Conservation (phyloP, 257 asterid genomes). For the Striga asiatica region DNA sequence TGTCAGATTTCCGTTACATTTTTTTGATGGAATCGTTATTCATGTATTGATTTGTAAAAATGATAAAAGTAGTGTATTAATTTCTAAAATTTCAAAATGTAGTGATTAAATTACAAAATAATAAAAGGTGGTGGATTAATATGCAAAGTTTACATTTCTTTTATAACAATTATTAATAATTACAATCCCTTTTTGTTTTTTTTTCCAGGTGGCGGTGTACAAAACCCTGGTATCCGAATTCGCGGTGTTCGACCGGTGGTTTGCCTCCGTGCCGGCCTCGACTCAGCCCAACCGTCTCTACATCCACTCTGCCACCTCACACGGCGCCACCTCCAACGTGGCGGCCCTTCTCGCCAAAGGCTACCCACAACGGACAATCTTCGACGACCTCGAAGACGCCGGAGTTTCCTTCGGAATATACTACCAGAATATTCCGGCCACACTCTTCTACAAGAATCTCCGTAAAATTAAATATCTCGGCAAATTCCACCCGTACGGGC, state of each 20-base stretch:
- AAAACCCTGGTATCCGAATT: constrained; percentile 59
- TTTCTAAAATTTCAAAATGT: too few relatives aligned
- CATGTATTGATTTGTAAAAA: too few relatives aligned
- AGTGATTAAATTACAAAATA: too few relatives aligned
- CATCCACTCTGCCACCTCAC: constrained; percentile 88
- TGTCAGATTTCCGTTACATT: too few relatives aligned
- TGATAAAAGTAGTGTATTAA: too few relatives aligned
- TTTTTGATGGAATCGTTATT: too few relatives aligned
- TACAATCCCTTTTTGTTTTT: not conserved
- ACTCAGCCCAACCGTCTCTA: constrained; percentile 87
- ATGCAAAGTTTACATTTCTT: too few relatives aligned
- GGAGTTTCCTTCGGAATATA: constrained; percentile 58
- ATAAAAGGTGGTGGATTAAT: too few relatives aligned
- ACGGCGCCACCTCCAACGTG: constrained; percentile 76
- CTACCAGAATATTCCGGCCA: constrained; percentile 72
- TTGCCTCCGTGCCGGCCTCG: constrained; percentile 86
- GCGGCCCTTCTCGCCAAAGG: constrained; percentile 45
- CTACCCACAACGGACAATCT: constrained; percentile 75
- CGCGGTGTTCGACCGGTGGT: constrained; percentile 88
- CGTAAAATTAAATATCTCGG: constrained; percentile 51
- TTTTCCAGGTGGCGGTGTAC: constrained; percentile 50
- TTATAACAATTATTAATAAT: not conserved
- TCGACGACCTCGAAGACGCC: constrained; percentile 53
- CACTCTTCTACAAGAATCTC: constrained; percentile 53
- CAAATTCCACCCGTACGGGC: constrained; percentile 46